Percentiles rank a stretch among this genome's conserved stretches.
These are phyloP conservation scores for Cyberlindnera euphorbiae DNA, from an alignment of 805 yeast species.

Conservation along the genomic window DNA sequence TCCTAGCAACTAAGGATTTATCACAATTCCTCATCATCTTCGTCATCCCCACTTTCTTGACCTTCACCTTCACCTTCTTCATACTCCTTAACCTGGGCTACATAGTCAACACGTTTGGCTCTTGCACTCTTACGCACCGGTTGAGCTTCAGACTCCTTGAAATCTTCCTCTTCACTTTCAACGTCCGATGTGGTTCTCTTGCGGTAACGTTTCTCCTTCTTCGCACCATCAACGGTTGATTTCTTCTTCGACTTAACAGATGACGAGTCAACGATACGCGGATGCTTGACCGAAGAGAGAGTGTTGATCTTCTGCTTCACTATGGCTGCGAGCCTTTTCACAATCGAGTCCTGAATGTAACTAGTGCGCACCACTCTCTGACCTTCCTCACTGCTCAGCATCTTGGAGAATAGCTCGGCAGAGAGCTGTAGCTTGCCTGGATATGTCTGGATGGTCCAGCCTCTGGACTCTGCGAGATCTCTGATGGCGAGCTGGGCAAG, in stretches of 20 bases:
- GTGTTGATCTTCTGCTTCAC: conserved; percentile 31
- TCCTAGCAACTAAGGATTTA: not conserved
- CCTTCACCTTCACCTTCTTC: conserved; percentile 18
- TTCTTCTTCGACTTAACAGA: conserved; percentile 17
- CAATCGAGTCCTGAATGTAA: conserved; percentile 47
- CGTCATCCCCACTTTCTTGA: conserved; percentile 10
- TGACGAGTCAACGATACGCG: conserved; percentile 3
- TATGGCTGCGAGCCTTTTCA: conserved; percentile 32
- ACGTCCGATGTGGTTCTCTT: conserved; percentile 10
- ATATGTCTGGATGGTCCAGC: conserved; percentile 74
- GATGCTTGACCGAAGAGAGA: conserved; percentile 20
- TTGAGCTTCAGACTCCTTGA: conserved; percentile 11
- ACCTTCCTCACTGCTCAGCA: conserved; percentile 52
- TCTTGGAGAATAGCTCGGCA: conserved; percentile 62
- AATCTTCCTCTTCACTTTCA: conserved; percentile 23
- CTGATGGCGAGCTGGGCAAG: conserved; percentile 63
- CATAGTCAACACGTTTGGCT: conserved; percentile 33
- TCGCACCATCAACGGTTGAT: conserved; percentile 5
- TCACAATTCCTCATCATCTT: conserved; percentile 2
- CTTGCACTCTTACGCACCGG: conserved; percentile 43
- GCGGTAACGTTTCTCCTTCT: conserved; percentile 8
- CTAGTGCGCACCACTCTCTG: conserved; percentile 49
- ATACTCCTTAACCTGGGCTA: conserved; percentile 18
- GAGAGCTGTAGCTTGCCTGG: conserved; percentile 74
- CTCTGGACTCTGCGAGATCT: conserved; percentile 48